Percentiles rank a stretch among this genome's conserved stretches.
phyloP scores from a whole-genome alignment of 768 basidiomycete species.

The Galerina sulciceps region DNA sequence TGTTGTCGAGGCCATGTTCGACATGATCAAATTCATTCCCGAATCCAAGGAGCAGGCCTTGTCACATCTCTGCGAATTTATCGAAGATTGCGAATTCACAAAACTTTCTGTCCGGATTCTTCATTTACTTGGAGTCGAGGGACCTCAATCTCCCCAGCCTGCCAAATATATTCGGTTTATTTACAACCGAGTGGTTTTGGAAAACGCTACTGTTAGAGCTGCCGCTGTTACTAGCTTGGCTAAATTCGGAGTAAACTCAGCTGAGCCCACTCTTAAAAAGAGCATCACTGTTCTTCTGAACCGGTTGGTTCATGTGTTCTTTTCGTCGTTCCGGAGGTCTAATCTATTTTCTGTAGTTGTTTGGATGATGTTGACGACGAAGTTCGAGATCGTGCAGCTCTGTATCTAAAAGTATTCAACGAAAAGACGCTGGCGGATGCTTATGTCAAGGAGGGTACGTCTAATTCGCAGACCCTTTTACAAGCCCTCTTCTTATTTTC shows the following conservation, averaged over 20 bases:
- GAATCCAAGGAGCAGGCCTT: slow-evolving; percentile 98
- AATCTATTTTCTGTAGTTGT: slow-evolving; percentile 56
- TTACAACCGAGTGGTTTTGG: slow-evolving; percentile 98
- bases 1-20: slow-evolving; percentile 98
- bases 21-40: slow-evolving; percentile 98
- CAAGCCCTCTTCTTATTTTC: slow-evolving; percentile 2
- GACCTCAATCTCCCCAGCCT: slow-evolving; percentile 94
- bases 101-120: slow-evolving; percentile 97
- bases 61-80: slow-evolving; percentile 98
- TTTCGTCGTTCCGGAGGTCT: slow-evolving; percentile 5
- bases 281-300: slow-evolving; percentile 88
- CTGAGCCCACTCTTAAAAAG: slow-evolving; percentile 76
- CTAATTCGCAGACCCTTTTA: not conserved
- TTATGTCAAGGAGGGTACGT: slow-evolving; percentile 89
- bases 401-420: slow-evolving; percentile 87
- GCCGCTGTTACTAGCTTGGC: slow-evolving; percentile 95
- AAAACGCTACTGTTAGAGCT: slow-evolving; percentile 96
- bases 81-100: slow-evolving; percentile 99
- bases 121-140: slow-evolving; percentile 93
- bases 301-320: slow-evolving; percentile 52
- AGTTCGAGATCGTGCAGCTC: slow-evolving; percentile 95
- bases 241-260: slow-evolving; percentile 93
- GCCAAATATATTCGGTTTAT: slow-evolving; percentile 99
- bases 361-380: slow-evolving; percentile 99
- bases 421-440: slow-evolving; percentile 80